These are phyloP conservation scores for Vickermania ingenoplastis DNA, from an alignment of 208 protist species.

Conservation along the genomic window DNA sequence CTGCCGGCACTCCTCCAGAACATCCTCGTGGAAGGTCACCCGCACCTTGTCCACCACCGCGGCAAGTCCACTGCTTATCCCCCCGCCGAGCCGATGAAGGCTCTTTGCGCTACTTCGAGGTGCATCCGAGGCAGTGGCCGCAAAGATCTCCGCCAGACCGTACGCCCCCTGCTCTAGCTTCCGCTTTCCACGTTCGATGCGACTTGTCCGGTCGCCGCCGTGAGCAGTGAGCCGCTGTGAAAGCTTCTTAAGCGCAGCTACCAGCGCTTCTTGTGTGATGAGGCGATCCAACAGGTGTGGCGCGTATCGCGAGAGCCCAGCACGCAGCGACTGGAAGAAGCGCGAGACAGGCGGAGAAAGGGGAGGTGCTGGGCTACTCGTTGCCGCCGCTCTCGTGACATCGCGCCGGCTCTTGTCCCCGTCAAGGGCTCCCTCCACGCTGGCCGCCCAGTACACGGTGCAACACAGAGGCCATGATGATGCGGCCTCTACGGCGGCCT, in stretches of 20 bases:
- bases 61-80: too few species aligned
- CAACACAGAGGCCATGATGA: not conserved
- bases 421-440: conserved; percentile 50
- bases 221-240: conserved; percentile 6
- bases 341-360: too few species aligned
- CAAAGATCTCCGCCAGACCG: conserved; percentile 46
- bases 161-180: conserved; percentile 41
- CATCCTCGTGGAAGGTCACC: too few species aligned
- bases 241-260: conserved; percentile 8
- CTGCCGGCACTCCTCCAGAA: too few species aligned
- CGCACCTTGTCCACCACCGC: too few species aligned
- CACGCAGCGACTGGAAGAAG: not conserved
- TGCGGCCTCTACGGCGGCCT: not conserved
- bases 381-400: too few species aligned
- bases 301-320: not conserved
- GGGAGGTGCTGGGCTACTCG: too few species aligned
- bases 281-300: not conserved
- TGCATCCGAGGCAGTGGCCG: too few species aligned
- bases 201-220: conserved; percentile 4
- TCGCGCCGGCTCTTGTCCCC: conserved; percentile 9
- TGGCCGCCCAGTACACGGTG: conserved; percentile 52
- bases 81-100: too few species aligned
- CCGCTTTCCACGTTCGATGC: conserved; percentile 5
- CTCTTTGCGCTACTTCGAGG: too few species aligned
- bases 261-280: not conserved